Evolutionary conservation across 768 basidiomycete species (phyloP).

Genomic region (Suillus variegatus): DNA sequence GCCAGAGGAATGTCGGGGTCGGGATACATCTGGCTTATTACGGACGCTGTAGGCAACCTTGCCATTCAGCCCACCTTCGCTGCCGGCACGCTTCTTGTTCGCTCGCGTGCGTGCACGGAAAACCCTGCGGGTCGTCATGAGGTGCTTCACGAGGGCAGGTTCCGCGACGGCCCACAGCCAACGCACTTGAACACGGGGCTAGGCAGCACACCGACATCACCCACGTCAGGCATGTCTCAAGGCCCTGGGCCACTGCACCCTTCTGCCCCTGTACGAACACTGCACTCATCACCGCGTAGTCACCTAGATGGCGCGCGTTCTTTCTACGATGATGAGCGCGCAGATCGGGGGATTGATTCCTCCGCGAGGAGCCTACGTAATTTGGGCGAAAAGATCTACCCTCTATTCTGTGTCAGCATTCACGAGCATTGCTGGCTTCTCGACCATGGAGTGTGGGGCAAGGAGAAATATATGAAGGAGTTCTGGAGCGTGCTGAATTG

Average conservation of each 20-base stretch:
- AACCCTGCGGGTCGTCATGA: conserved; percentile 21
- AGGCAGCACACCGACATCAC: conserved; percentile 38
- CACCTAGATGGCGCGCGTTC: conserved; percentile 25
- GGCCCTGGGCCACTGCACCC: conserved; percentile 30
- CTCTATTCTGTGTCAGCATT: conserved; percentile 76
- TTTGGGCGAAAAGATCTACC: conserved; percentile 62
- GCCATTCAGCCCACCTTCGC: conserved; percentile 88
- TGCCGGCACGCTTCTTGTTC: conserved; percentile 82
- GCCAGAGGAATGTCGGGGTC: conserved; percentile 76
- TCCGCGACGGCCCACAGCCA: conserved; percentile 19
- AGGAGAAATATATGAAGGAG: conserved; percentile 79
- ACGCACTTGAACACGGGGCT: conserved; percentile 15
- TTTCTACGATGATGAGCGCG: conserved; percentile 18
- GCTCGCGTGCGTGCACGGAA: conserved; percentile 47
- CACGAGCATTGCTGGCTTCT: conserved; percentile 90
- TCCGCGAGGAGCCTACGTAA: conserved; percentile 21
- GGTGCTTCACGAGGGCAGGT: conserved; percentile 29
- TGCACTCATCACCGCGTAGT: conserved; percentile 25
- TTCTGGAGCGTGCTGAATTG: conserved; percentile 88
- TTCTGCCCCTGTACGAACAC: conserved; percentile 30
- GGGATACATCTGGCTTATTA: conserved; percentile 89
- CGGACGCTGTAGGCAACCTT: conserved; percentile 57
- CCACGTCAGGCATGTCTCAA: conserved; percentile 43
- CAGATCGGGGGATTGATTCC: conserved; percentile 6
- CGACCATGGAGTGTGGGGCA: conserved; percentile 89